Evolutionary conservation across 2,329 filamentous ascomycete species (phyloP).

Genomic region (Aspergillus nomiae): DNA sequence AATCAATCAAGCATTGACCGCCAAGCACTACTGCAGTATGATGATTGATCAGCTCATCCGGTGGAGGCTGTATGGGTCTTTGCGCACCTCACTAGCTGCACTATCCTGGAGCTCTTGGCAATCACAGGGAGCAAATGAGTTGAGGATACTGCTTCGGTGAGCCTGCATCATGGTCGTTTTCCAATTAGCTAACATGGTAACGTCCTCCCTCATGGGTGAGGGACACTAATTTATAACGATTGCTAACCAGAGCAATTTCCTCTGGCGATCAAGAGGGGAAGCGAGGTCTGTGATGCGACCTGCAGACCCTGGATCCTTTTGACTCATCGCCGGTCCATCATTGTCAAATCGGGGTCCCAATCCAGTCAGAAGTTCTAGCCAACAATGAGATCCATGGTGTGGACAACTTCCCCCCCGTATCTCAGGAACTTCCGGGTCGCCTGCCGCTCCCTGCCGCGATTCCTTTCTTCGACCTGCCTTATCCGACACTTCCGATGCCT

Average conservation of each 20-base stretch:
- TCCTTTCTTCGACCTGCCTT: conserved; percentile 11
- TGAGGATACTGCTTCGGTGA: background rate
- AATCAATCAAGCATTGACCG: conserved; percentile 20
- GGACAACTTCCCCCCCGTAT: background rate
- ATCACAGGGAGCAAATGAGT: background rate
- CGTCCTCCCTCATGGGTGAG: background rate
- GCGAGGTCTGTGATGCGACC: conserved; percentile 16
- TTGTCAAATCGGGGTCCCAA: conserved; percentile 1
- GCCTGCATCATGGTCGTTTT: background rate
- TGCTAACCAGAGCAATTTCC: background rate
- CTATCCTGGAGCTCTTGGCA: conserved; percentile 1
- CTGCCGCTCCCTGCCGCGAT: conserved; percentile 18
- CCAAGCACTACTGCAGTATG: conserved; percentile 13
- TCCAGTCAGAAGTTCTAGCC: conserved; percentile 10
- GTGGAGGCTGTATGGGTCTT: background rate
- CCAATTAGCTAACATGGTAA: background rate
- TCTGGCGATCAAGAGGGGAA: conserved; percentile 19
- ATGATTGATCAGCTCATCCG: conserved; percentile 11
- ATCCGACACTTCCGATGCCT: conserved; percentile 26
- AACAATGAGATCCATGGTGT: background rate
- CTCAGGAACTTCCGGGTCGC: conserved; percentile 11
- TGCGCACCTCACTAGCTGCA: background rate
- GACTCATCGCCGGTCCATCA: conserved; percentile 12
- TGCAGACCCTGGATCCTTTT: conserved; percentile 1
- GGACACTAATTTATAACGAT: conserved; percentile 1